Conservation (phyloP, 441 rosid genomes). For the Populus tomentosa region DNA sequence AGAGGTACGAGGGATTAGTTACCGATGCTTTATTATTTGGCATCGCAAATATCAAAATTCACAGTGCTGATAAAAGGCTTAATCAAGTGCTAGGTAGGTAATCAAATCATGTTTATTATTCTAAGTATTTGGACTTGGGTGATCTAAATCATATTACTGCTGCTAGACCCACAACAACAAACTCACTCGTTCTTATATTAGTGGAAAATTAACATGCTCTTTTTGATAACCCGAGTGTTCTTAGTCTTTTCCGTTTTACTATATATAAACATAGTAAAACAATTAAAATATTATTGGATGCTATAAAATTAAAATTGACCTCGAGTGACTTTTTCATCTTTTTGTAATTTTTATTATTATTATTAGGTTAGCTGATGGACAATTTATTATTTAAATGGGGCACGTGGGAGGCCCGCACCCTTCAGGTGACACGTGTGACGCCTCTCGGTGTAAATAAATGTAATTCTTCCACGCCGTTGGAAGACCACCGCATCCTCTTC, state of each 20-base stretch:
- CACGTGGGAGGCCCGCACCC: no score
- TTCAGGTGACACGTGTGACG: no score
- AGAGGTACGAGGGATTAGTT: neutral
- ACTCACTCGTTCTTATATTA: neutral
- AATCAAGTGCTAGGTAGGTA: neutral
- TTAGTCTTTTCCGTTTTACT: neutral
- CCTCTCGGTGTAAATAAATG: no score
- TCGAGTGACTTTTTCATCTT: no score
- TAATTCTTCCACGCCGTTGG: no score
- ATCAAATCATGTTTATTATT: neutral
- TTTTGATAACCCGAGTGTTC: neutral
- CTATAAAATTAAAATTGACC: no score
- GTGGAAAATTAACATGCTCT: neutral
- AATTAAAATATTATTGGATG: no score
- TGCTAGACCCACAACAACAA: neutral
- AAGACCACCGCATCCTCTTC: no score
- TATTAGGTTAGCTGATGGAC: accelerated
- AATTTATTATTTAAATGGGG: no score
- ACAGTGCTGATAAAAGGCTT: neutral
- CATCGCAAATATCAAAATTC: neutral
- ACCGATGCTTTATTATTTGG: neutral
- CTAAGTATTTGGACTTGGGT: neutral
- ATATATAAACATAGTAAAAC: no score
- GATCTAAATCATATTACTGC: neutral
- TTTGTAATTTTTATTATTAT: no score